Percentiles rank a stretch among this genome's conserved stretches.
These are phyloP conservation scores for Colletotrichum gigasporum DNA, from an alignment of 2,329 filamentous ascomycete species.

Conservation along the genomic window DNA sequence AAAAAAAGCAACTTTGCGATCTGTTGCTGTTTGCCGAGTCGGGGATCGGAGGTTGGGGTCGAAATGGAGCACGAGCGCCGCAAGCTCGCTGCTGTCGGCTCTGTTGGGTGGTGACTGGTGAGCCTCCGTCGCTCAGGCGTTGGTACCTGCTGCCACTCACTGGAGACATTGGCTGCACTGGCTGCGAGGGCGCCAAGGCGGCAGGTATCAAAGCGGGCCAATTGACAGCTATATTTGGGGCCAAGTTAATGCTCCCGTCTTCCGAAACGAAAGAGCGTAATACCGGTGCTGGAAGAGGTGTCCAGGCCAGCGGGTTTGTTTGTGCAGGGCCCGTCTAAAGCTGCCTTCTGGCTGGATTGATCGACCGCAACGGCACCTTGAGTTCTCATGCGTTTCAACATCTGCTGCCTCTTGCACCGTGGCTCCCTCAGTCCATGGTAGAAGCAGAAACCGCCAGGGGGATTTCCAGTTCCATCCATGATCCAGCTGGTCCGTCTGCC, in stretches of 20 bases:
- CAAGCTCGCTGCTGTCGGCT: background rate
- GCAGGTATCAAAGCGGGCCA: conserved; percentile 15
- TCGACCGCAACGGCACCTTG: background rate
- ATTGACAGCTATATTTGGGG: conserved; percentile 25
- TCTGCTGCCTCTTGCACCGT: too few species aligned
- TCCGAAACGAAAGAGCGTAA: conserved; percentile 19
- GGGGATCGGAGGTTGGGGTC: conserved; percentile 31
- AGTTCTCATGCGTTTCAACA: conserved; percentile 26
- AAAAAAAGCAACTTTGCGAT: conserved; percentile 21
- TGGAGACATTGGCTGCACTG: too few species aligned
- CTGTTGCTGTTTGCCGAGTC: conserved; percentile 23
- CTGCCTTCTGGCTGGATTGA: background rate
- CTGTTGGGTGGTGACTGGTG: background rate
- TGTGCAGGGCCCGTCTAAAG: conserved; percentile 2
- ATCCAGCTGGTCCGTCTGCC: too few species aligned
- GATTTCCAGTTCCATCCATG: background rate
- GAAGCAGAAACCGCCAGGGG: too few species aligned
- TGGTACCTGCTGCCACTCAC: background rate
- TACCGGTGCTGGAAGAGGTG: background rate
- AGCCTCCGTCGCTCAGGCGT: too few species aligned
- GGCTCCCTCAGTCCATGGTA: too few species aligned
- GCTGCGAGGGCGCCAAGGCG: background rate
- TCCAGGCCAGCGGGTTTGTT: background rate
- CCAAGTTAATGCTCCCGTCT: conserved; percentile 25
- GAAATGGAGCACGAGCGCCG: conserved; percentile 15